phyloP scores from a whole-genome alignment of 192 early-diverging fungal genomes.

The Umbelopsis sp. region DNA sequence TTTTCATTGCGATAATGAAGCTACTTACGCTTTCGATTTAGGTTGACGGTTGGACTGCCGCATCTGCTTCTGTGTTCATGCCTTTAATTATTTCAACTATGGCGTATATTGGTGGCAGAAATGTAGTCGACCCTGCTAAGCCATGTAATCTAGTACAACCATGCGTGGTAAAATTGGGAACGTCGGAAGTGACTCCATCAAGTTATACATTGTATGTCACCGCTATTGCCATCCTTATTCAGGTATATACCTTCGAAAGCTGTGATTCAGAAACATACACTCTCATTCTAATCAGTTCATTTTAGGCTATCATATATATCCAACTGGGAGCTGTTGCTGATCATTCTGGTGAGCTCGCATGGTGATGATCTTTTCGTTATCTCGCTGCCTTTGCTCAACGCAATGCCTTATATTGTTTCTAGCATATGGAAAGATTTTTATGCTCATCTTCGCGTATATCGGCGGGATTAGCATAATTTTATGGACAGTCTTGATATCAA shows the following conservation, averaged over 20 bases:
- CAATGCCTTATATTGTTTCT: not conserved
- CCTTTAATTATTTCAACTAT: conserved; percentile 1
- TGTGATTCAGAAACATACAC: not conserved
- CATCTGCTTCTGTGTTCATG: not conserved
- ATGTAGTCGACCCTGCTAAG: not conserved
- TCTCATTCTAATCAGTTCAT: not conserved
- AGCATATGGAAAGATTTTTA: not conserved
- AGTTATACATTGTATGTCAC: conserved; percentile 11
- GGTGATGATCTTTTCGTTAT: not conserved
- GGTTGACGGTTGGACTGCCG: conserved; percentile 8
- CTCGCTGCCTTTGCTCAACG: too few species aligned
- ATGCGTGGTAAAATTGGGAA: not conserved
- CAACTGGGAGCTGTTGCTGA: conserved; percentile 50
- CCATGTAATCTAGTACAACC: not conserved
- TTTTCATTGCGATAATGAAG: not conserved
- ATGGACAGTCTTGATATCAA: not conserved
- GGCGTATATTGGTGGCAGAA: not conserved
- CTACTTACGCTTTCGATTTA: not conserved
- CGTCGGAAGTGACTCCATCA: not conserved
- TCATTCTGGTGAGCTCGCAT: conserved; percentile 38
- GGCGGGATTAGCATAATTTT: not conserved
- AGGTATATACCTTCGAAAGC: not conserved
- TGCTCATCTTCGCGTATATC: not conserved
- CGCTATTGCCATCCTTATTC: not conserved
- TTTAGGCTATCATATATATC: conserved; percentile 47